phyloP scores from a whole-genome alignment of 164 flowering plant species.

The Macadamia tetraphylla region DNA sequence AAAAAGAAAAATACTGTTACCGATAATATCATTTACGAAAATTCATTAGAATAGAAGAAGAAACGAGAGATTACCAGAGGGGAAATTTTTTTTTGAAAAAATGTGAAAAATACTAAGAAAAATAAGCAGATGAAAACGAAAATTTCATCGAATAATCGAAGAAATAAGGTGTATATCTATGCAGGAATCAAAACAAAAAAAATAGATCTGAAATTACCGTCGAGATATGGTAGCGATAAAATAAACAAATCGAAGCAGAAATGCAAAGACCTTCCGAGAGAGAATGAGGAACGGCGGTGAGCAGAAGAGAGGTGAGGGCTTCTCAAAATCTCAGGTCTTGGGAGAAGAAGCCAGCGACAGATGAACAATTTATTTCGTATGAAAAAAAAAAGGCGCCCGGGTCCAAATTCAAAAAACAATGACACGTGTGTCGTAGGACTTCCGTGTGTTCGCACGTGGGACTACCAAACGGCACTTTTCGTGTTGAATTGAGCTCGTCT shows the following conservation, averaged over 20 bases:
- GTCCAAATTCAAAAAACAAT: conserved; percentile 15
- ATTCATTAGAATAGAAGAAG: background rate
- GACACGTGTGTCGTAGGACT: conserved; percentile 8
- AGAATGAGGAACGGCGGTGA: background rate
- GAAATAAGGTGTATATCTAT: no score
- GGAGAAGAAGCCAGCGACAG: conserved; percentile 1
- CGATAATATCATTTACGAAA: background rate
- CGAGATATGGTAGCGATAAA: background rate
- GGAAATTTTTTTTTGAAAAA: background rate
- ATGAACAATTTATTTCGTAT: conserved; percentile 1
- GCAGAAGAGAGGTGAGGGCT: background rate
- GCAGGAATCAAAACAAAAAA: no score
- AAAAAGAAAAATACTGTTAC: background rate
- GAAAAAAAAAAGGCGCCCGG: conserved; percentile 12
- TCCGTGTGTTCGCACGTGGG: no score
- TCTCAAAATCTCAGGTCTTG: background rate
- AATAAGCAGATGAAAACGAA: background rate
- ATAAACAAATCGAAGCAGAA: background rate
- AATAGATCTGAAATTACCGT: conserved; percentile 9
- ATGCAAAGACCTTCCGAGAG: background rate
- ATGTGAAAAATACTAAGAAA: background rate
- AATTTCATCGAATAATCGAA: no score
- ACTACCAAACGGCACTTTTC: no score
- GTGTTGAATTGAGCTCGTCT: no score
- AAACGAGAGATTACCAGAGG: background rate